These are phyloP conservation scores for Pezicula radicicola DNA, from an alignment of 2,329 filamentous ascomycete genomes.

Conservation along the genomic window DNA sequence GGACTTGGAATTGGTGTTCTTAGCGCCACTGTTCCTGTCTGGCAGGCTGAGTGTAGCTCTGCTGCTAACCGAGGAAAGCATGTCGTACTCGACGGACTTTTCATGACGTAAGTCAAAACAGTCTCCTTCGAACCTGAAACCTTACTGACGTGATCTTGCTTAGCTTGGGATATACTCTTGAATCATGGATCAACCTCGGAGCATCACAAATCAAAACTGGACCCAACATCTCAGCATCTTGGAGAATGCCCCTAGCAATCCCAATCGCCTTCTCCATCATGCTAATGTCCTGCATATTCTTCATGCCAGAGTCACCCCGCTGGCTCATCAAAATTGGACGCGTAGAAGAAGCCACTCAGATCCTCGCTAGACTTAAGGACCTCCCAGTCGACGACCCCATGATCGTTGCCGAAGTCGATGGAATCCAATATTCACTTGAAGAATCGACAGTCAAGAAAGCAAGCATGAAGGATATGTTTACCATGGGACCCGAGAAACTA, in stretches of 20 bases:
- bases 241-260: constrained; percentile 35
- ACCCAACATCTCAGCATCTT: constrained; percentile 23
- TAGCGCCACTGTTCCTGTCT: constrained; percentile 38
- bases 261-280: constrained; percentile 29
- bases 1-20: constrained; percentile 37
- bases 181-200: constrained; percentile 43
- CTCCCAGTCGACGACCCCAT: constrained; percentile 3
- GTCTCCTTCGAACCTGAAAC: not conserved
- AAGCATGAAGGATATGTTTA: constrained; percentile 41
- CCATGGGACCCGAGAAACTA: constrained; percentile 47
- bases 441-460: constrained; percentile 36
- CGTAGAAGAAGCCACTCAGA: constrained; percentile 33
- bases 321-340: constrained; percentile 34
- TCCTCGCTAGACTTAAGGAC: constrained; percentile 10
- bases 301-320: constrained; percentile 34
- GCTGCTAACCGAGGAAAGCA: constrained; percentile 40
- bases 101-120: constrained; percentile 18
- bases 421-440: constrained; percentile 47
- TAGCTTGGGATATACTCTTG: constrained; percentile 34
- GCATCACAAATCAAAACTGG: constrained; percentile 31
- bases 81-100: constrained; percentile 34
- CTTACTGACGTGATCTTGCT: not conserved
- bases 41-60: constrained; percentile 35
- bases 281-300: constrained; percentile 31
- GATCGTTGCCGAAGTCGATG: constrained; percentile 36